Evolutionary conservation across 2,329 filamentous ascomycete species (phyloP).

Genomic region (Aspergillus vadensis): DNA sequence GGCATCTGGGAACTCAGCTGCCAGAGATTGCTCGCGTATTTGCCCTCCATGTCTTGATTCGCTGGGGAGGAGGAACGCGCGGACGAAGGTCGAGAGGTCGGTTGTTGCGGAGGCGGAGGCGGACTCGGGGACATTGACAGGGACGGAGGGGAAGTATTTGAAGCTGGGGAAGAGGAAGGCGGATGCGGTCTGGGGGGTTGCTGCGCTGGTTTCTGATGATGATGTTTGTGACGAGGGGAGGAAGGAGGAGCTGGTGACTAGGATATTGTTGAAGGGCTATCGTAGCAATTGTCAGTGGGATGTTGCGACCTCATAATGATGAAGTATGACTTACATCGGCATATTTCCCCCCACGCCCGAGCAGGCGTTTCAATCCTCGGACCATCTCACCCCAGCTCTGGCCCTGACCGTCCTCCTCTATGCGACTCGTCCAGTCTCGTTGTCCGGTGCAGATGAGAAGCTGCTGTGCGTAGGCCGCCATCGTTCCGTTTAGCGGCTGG

Average conservation of each 20-base stretch:
- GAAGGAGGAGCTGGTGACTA: conserved; percentile 76
- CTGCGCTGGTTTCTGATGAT: conserved; percentile 39
- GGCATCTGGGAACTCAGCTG: conserved; percentile 58
- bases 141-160: conserved; percentile 73
- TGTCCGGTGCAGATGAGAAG: conserved; percentile 80
- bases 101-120: conserved; percentile 13
- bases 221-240: conserved; percentile 47
- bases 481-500: conserved; percentile 71
- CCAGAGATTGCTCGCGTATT: conserved; percentile 54
- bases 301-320: background rate
- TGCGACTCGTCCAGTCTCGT: conserved; percentile 77
- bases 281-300: conserved; percentile 11
- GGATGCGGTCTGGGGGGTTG: conserved; percentile 46
- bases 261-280: conserved; percentile 80
- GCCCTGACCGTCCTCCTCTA: conserved; percentile 72
- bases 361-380: conserved; percentile 68
- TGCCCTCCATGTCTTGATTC: conserved; percentile 31
- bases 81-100: conserved; percentile 48
- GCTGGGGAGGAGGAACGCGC: conserved; percentile 43
- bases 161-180: conserved; percentile 82
- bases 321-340: conserved; percentile 55
- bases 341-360: conserved; percentile 67
- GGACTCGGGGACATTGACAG: conserved; percentile 58
- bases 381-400: conserved; percentile 51
- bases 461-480: conserved; percentile 77